Evolutionary conservation across 495 filamentous ascomycete species (phyloP).

Genomic region (Tuber aestivum): DNA sequence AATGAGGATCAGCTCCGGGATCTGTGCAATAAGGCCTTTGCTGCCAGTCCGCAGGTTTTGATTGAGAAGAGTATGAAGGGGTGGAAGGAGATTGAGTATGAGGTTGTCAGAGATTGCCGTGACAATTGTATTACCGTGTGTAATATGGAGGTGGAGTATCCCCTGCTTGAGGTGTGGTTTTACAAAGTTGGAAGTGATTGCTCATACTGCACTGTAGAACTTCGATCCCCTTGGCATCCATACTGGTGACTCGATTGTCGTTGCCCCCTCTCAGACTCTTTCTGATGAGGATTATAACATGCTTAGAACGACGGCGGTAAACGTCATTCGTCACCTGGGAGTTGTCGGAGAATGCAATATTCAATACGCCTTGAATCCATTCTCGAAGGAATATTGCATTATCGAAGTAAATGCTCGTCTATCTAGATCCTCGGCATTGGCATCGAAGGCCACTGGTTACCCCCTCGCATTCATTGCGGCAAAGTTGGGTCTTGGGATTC

Average conservation of each 20-base stretch:
- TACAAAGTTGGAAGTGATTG: background rate
- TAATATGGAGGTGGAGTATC: slow-evolving; percentile 71
- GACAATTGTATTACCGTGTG: slow-evolving; percentile 99
- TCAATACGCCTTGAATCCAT: slow-evolving; percentile 94
- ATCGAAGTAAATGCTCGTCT: slow-evolving; percentile 98
- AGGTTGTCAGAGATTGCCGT: slow-evolving; percentile 89
- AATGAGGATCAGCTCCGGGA: slow-evolving; percentile 79
- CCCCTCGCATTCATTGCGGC: slow-evolving; percentile 93
- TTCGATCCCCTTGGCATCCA: slow-evolving; percentile 98
- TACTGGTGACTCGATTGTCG: slow-evolving; percentile 97
- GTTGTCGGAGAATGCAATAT: slow-evolving; percentile 99
- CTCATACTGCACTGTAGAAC: slow-evolving; percentile 49
- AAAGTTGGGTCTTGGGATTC: slow-evolving; percentile 89
- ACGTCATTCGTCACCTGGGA: slow-evolving; percentile 93
- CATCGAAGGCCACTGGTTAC: slow-evolving; percentile 95
- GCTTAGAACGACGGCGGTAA: slow-evolving; percentile 96
- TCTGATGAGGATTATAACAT: slow-evolving; percentile 99
- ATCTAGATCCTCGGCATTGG: slow-evolving; percentile 87
- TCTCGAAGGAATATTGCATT: slow-evolving; percentile 95
- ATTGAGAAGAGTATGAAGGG: slow-evolving; percentile 99
- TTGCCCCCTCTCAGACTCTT: slow-evolving; percentile 92
- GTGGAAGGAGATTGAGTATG: slow-evolving; percentile 99
- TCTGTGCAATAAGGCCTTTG: slow-evolving; percentile 90
- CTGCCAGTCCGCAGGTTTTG: slow-evolving; percentile 89
- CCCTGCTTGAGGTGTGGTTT: background rate